Evolutionary conservation across 78 protist genomes (phyloP).

Genomic region (Bigelowiella natans): DNA sequence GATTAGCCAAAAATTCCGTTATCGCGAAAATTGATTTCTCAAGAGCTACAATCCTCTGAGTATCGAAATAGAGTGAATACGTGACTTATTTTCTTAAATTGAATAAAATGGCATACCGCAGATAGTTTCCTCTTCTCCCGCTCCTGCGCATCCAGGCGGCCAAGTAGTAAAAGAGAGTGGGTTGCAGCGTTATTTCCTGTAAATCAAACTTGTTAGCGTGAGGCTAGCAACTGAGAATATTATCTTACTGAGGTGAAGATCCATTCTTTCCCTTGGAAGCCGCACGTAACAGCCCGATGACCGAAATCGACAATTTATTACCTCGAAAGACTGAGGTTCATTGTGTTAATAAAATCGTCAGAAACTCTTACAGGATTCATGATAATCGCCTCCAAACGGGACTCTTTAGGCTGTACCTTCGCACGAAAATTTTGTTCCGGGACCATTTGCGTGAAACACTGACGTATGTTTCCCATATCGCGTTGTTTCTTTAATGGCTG

Average conservation of each 20-base stretch:
- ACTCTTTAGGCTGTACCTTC: too few species aligned
- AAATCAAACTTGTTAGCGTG: too few species aligned
- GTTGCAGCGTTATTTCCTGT: not conserved
- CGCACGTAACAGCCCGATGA: not conserved
- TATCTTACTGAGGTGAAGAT: not conserved
- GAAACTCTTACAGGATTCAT: too few species aligned
- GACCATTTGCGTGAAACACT: too few species aligned
- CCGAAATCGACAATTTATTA: not conserved
- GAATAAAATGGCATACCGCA: not conserved
- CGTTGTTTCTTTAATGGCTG: not conserved
- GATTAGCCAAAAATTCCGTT: not conserved
- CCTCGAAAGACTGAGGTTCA: not conserved
- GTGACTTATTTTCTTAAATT: not conserved
- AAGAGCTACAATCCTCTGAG: not conserved
- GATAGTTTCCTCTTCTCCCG: not conserved
- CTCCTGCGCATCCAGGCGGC: not conserved
- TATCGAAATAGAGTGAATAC: not conserved
- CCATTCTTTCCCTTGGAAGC: not conserved
- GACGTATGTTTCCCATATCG: too few species aligned
- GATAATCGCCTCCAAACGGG: too few species aligned
- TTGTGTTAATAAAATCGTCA: too few species aligned
- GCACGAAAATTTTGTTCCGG: too few species aligned
- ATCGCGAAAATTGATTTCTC: not conserved
- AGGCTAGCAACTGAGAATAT: too few species aligned
- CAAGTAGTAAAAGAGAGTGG: not conserved